Base-by-base conservation (phyloP, 257 asterid species). In the Primulina huaijiensis region DNA sequence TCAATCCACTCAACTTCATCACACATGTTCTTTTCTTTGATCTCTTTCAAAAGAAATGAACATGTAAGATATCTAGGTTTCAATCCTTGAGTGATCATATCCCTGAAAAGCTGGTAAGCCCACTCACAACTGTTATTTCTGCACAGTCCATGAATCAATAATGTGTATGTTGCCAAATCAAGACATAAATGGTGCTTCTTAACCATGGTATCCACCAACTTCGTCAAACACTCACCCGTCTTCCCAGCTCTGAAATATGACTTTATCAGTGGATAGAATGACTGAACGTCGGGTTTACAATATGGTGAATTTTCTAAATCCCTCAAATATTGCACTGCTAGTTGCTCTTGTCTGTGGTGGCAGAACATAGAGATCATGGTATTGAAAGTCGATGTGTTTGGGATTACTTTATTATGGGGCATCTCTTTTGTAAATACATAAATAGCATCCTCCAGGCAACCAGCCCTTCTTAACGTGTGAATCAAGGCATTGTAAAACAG, bases 301-400 rank as follows among this genome's bases (percentile, higher is more conserved):
- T 62, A 46, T 1, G 85, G 80, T 20, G 96, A 86, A 69, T 31
- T 82, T 74, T 90, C 95, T 64, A 87, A 70, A 21, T 81, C 82
- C 80, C 67, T 30, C 60, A 89, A 84, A 69, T 76, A 78, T 68
- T 86, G 77, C 57, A 77, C 12, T 0, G 96, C 97, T 61, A 64
- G 67, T 56, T 74, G 75, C 74, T 76, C 95, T 73, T 82, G 85
- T 56, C 53, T 74, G 60, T 77, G 85, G 76, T 82, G 86, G 73
- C 96, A 92, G 70, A 89, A 84, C 93, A 89, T 84, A 6, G 97
- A 86, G 63, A 92, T 87, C 89, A 92, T 81, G 9, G 97, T 76
- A 76, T 92, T 92, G 83, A 79, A 89, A 27, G 92, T 92, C 16
- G 98, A 86, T 3, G 90, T 86, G 73, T 78, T 92, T 16, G 94